Conservation (phyloP, 805 yeast genomes). For the Brettanomyces custersianus region DNA sequence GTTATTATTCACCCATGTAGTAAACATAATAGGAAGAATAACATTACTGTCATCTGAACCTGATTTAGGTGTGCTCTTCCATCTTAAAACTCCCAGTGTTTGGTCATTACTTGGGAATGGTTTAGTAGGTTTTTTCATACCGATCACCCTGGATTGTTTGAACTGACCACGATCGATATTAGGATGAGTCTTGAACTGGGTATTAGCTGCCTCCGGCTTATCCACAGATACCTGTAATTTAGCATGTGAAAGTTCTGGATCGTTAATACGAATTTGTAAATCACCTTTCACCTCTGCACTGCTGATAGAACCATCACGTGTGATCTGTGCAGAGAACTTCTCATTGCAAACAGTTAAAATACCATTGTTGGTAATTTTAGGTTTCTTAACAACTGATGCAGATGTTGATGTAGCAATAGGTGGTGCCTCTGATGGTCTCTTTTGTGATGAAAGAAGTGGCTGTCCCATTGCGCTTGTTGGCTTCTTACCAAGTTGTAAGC, state of each 20-base stretch:
- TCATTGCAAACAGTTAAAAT: conserved; percentile 72
- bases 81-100: conserved; percentile 83
- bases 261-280: conserved; percentile 76
- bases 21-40: conserved; percentile 60
- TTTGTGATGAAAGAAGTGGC: conserved; percentile 13
- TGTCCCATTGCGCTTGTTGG: conserved; percentile 9
- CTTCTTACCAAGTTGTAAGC: conserved; percentile 70
- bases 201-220: conserved; percentile 33
- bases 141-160: conserved; percentile 45
- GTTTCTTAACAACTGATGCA: conserved; percentile 15
- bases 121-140: conserved; percentile 66
- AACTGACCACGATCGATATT: conserved; percentile 80
- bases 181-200: conserved; percentile 90
- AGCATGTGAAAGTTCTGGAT: conserved; percentile 60
- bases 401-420: conserved; percentile 13
- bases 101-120: conserved; percentile 90
- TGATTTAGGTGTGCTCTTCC: conserved; percentile 64
- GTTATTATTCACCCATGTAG: conserved; percentile 73
- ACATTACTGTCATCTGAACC: conserved; percentile 41
- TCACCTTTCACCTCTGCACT: conserved; percentile 84
- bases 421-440: conserved; percentile 21
- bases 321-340: conserved; percentile 63
- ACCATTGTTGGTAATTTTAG: conserved; percentile 53
- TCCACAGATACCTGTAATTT: conserved; percentile 48
- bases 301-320: conserved; percentile 71